Conservation (phyloP, 805 yeast genomes). For the Hyphopichia homilentoma region DNA sequence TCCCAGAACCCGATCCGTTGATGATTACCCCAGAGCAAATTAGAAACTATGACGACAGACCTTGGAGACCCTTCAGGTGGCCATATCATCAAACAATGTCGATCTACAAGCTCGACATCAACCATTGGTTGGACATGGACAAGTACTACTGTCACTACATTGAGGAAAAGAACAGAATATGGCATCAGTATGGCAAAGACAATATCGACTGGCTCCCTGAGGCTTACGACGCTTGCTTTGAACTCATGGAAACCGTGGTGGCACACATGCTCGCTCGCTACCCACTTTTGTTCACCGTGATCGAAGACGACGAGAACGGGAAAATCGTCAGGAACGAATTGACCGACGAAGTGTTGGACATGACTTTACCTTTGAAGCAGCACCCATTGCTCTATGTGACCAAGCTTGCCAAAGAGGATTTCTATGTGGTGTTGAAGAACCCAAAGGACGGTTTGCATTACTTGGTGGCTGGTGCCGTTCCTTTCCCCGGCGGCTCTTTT, state of each 20-base stretch:
- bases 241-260: slow-evolving; percentile 60
- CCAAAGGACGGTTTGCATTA: slow-evolving; percentile 56
- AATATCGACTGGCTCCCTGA: slow-evolving; percentile 68
- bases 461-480: slow-evolving; percentile 70
- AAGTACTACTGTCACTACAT: slow-evolving; percentile 67
- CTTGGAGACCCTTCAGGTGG: slow-evolving; percentile 80
- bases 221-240: slow-evolving; percentile 56
- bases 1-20: slow-evolving; percentile 53
- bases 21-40: slow-evolving; percentile 67
- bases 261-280: slow-evolving; percentile 60
- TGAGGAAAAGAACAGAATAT: slow-evolving; percentile 57
- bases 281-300: slow-evolving; percentile 55
- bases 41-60: slow-evolving; percentile 63
- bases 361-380: slow-evolving; percentile 55
- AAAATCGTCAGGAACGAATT: slow-evolving; percentile 55
- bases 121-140: slow-evolving; percentile 80
- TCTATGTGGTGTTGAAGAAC: slow-evolving; percentile 57
- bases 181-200: slow-evolving; percentile 54
- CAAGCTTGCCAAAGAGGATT: slow-evolving; percentile 74
- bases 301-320: slow-evolving; percentile 42
- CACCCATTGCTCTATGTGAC: slow-evolving; percentile 62
- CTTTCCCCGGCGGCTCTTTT: slow-evolving; percentile 77
- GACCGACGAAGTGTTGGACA: slow-evolving; percentile 60
- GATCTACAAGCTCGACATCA: slow-evolving; percentile 64
- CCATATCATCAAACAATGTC: slow-evolving; percentile 81